A percentile compares a stretch with the other conserved stretches of the same genome.
These are phyloP conservation scores for Beta lomatogona DNA, from an alignment of 179 eudicot species.

Conservation along the genomic window DNA sequence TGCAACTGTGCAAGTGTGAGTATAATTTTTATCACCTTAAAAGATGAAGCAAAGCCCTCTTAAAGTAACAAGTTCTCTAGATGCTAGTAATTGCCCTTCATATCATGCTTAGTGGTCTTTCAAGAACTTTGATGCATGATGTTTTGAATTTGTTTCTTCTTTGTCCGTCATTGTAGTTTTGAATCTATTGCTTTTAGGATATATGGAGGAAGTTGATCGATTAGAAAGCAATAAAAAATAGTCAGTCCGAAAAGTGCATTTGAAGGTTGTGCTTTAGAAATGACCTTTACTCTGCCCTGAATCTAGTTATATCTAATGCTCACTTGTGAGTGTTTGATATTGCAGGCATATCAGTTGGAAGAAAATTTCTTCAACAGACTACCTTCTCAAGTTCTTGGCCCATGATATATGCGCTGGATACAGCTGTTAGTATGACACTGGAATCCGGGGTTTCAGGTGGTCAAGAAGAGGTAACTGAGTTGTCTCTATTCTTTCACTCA, in stretches of 20 bases:
- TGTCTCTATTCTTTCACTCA: slow-evolving; percentile 23
- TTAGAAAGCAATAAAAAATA: slow-evolving; percentile 59
- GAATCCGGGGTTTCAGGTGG: slow-evolving; percentile 44
- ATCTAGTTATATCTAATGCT: slow-evolving; percentile 6
- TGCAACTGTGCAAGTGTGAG: no score
- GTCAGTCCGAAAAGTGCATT: slow-evolving; percentile 77
- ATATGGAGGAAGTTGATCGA: slow-evolving; percentile 56
- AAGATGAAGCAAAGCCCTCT: no score
- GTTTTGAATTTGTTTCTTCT: slow-evolving; percentile 6
- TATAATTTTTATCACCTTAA: no score
- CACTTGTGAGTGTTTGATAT: neutral
- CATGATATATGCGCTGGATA: slow-evolving; percentile 44
- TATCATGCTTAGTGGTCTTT: neutral
- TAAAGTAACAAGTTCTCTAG: no score
- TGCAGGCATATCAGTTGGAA: slow-evolving; percentile 74
- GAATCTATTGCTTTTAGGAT: slow-evolving; percentile 38
- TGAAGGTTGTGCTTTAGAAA: slow-evolving; percentile 51
- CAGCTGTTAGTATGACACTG: slow-evolving; percentile 33
- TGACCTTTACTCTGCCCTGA: slow-evolving; percentile 4
- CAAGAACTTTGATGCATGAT: slow-evolving; percentile 4
- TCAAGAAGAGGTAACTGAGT: slow-evolving; percentile 42
- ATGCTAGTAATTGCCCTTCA: neutral
- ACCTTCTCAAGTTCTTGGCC: slow-evolving; percentile 37
- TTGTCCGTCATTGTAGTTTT: neutral
- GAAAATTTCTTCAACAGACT: slow-evolving; percentile 71